A percentile compares a stretch with the other conserved stretches of the same genome.
phyloP scores from a whole-genome alignment of 208 protist species.

The Trypanosoma congolense region DNA sequence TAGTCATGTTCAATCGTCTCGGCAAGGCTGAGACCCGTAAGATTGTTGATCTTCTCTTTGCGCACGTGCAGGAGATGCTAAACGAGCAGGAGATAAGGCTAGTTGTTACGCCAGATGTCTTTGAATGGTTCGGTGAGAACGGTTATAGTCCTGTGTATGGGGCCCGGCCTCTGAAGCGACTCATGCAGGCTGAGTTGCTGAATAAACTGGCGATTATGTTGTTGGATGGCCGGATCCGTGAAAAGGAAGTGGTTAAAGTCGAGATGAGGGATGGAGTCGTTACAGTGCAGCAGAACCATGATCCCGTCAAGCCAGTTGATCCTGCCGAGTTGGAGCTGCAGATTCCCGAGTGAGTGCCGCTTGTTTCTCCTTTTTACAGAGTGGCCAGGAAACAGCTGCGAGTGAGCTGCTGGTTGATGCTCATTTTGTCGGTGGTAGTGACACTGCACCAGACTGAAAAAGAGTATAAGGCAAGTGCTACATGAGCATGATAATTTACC shows the following conservation, averaged over 20 bases:
- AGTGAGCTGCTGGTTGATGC: too few relatives aligned
- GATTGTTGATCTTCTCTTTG: conserved; percentile 92
- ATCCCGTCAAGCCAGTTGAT: conserved; percentile 23
- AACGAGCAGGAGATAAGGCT: conserved; percentile 84
- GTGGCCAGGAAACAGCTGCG: too few relatives aligned
- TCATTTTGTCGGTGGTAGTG: too few relatives aligned
- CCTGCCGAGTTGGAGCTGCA: conserved; percentile 32
- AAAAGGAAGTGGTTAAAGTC: conserved; percentile 64
- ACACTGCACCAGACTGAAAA: too few relatives aligned
- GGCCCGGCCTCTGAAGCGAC: conserved; percentile 92
- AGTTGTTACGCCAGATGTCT: conserved; percentile 51
- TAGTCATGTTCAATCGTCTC: conserved; percentile 96
- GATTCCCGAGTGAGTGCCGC: conserved; percentile 2
- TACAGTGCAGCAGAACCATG: conserved; percentile 62
- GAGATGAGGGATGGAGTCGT: conserved; percentile 38
- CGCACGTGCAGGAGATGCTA: conserved; percentile 67
- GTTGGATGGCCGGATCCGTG: conserved; percentile 70
- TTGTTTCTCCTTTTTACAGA: background rate
- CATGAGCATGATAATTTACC: too few relatives aligned
- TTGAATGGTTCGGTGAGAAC: conserved; percentile 71
- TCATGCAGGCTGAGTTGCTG: conserved; percentile 90
- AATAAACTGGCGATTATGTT: conserved; percentile 89
- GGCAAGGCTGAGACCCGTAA: conserved; percentile 60
- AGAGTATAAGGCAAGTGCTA: too few relatives aligned
- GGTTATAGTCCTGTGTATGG: conserved; percentile 94